Conservation (phyloP, 1,284 basidiomycete species). For the Rhodotorula sp. region DNA sequence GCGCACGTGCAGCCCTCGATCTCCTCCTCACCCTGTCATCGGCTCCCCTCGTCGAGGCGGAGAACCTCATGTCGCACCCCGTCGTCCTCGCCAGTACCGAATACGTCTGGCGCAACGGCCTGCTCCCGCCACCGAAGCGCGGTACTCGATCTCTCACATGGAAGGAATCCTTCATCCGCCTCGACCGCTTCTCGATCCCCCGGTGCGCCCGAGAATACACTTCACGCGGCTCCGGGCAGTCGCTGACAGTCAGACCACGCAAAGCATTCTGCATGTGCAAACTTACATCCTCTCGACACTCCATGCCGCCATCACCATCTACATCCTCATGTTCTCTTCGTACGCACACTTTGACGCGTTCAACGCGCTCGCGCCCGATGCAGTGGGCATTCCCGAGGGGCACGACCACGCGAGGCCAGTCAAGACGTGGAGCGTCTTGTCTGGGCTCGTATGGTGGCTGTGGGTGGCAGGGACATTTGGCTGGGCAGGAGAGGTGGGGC, state of each 20-base stretch:
- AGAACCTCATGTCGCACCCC: slow-evolving; percentile 42
- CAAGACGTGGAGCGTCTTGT: slow-evolving; percentile 33
- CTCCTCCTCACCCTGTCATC: slow-evolving; percentile 40
- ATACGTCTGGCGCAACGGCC: slow-evolving; percentile 43
- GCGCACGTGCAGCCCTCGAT: slow-evolving; percentile 33
- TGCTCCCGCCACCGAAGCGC: slow-evolving; percentile 29
- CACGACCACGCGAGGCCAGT: neutral
- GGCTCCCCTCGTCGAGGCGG: slow-evolving; percentile 39
- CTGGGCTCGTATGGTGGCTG: slow-evolving; percentile 35
- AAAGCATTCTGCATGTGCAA: slow-evolving; percentile 38
- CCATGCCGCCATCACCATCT: slow-evolving; percentile 40
- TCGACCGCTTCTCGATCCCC: slow-evolving; percentile 42
- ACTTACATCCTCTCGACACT: slow-evolving; percentile 39
- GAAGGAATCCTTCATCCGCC: slow-evolving; percentile 33
- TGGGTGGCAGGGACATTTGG: slow-evolving; percentile 41
- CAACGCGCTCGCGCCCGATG: slow-evolving; percentile 38
- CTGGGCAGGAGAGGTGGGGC: slow-evolving; percentile 39
- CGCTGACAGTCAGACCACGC: neutral
- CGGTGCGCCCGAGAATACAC: slow-evolving; percentile 6
- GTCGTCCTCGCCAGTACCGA: slow-evolving; percentile 43
- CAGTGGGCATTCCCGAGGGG: slow-evolving; percentile 1
- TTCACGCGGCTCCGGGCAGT: neutral
- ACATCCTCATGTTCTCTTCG: slow-evolving; percentile 42
- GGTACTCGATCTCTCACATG: slow-evolving; percentile 14
- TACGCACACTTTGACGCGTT: slow-evolving; percentile 41